Base-by-base conservation (phyloP, 805 yeast species). In the Candida broadrunensis region DNA sequence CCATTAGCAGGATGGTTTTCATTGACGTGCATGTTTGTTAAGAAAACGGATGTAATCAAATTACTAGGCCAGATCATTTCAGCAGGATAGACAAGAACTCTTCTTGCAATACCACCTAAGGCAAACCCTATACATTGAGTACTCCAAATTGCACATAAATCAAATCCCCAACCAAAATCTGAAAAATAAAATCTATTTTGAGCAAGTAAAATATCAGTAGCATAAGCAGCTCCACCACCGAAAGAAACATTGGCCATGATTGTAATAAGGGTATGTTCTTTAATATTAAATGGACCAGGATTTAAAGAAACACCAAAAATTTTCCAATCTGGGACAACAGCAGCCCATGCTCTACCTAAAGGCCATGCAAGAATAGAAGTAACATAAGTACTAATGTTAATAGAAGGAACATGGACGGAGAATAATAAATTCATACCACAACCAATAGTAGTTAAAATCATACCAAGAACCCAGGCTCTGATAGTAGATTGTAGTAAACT, bases 51-150 rank as follows among this genome's bases (percentile, higher is more conserved):
- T 4, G 81, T 70, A 38, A 81, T 85, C 55, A 85, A 67, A 51
- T 74, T 75, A 2, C 77, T 60, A 4, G 91, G 91, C 90, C 90
- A 85, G 38, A 83, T 71, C 60, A 81, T 77, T n/a, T 78, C 65
- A 4, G 82, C 73, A 4, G 88, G 84, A 43, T 75, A 75, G 13
- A 84, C 82, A 45, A 84, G 67, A 26, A 81, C 66, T 47, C 76
- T 72, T 47, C 83, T 68, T 31, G 76, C 67, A 42, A 83, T 39
- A 23, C 90, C 90, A 33, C 86, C 87, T 38, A 80, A 58, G 20
- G 85, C 82, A 47, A 80, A 79, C 8, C 90, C 89, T 38, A 84
- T 67, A 48, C 78, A 66, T 56, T 83, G 88, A 29, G 84, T 72
- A 12, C 84, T 70, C 38, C 41, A 41, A 34, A 72, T 67, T 33